Base-by-base conservation (phyloP, 495 filamentous ascomycete genomes). In the Annulohypoxylon moriforme region DNA sequence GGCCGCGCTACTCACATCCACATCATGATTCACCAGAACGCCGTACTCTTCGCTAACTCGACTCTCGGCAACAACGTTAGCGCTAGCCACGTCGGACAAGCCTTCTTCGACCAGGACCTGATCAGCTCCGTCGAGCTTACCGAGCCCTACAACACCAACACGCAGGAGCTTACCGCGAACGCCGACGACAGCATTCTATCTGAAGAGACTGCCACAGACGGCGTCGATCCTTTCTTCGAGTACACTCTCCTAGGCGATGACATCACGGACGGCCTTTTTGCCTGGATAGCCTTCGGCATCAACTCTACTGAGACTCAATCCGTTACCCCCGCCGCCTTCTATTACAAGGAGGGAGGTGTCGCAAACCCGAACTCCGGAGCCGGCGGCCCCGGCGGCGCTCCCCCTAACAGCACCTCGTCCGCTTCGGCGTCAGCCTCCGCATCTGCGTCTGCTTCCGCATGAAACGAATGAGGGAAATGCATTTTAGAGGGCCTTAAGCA, bases 251-350 rank as follows among this genome's bases (percentile, higher is more conserved):
- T 89, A 10, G 83, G 85, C 22, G 78, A 84, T 10, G 76, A 77
- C 1, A 67, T 87, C 1, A 73, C 78, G 9, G 81, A 87, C 50
- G 86, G 87, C 7, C 70, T 88, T 9, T 84, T 88, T 29, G 84
- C 83, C 24, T 88, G 83, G 82, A 84, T 86, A 60, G 82, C 85
- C 65, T 83, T 89, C 52, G 87, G 85, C 40, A 81, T 89, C 72
- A 86, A 89, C 60, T 69, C 79, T 10, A 84, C 81, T 27, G 0
- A 34, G 22, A 14, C 59, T 38, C 24, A 47, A 22, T 60, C 57
- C 4, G 33, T 60, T 6, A 60, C 57, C 5, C 57, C 57, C 13
- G 57, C 57, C 10, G 57, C 57, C 3, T 60, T 60, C 25, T 47
- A 47, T n/a, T 60, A 60, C 57, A 60, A 60, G 57, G 57, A 60